phyloP scores from a whole-genome alignment of 2,329 filamentous ascomycete species.

The Aureobasidium leucospermi region DNA sequence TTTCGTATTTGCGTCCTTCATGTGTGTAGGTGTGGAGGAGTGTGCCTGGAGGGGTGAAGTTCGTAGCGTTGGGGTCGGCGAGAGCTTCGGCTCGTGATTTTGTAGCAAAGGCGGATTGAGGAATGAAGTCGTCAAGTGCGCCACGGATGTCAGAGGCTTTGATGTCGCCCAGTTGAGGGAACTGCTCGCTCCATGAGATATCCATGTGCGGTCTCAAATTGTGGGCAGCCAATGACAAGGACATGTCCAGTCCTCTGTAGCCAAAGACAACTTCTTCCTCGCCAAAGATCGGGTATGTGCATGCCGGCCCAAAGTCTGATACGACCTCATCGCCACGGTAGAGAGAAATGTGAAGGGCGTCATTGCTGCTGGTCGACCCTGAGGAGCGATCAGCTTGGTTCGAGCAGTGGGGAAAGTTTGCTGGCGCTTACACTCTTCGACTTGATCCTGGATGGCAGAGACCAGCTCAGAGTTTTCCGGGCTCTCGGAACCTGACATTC shows the following conservation, averaged over 20 bases:
- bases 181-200: constrained; percentile 64
- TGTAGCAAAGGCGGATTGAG: constrained; percentile 40
- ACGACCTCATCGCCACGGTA: constrained; percentile 44
- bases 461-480: constrained; percentile 11
- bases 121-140: constrained; percentile 57
- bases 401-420: not conserved
- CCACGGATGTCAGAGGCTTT: constrained; percentile 62
- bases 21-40: constrained; percentile 57
- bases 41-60: constrained; percentile 68
- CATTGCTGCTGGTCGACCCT: constrained; percentile 53
- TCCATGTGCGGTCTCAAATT: constrained; percentile 74
- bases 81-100: constrained; percentile 13
- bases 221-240: constrained; percentile 60
- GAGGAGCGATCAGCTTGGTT: not conserved
- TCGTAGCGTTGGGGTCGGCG: constrained; percentile 39
- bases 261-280: constrained; percentile 90
- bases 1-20: constrained; percentile 62
- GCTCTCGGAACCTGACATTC: constrained; percentile 10
- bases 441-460: constrained; percentile 13
- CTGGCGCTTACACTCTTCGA: constrained; percentile 15
- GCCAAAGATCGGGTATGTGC: constrained; percentile 88
- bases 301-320: constrained; percentile 72
- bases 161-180: constrained; percentile 59
- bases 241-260: constrained; percentile 73
- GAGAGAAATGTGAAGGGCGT: constrained; percentile 57